phyloP scores from a whole-genome alignment of 2,329 filamentous ascomycete genomes.

The Fusarium nematophilum region DNA sequence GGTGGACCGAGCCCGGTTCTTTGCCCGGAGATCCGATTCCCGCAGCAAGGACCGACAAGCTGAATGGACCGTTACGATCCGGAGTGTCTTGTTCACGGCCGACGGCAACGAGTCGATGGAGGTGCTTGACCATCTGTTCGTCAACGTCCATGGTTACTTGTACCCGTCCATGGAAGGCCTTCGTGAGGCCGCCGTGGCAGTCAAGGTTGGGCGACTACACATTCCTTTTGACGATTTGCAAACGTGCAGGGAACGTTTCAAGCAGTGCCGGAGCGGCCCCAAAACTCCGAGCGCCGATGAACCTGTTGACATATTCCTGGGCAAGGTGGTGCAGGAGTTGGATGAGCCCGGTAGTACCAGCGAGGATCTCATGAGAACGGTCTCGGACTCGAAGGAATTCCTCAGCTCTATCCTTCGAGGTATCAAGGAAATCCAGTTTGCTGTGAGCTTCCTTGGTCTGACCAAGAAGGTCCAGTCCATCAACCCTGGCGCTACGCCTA shows the following conservation, averaged over 20 bases:
- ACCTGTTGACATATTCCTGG: conserved; percentile 72
- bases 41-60: conserved; percentile 75
- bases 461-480: conserved; percentile 81
- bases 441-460: conserved; percentile 88
- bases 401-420: conserved; percentile 89
- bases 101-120: conserved; percentile 88
- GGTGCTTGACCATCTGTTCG: conserved; percentile 84
- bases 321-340: conserved; percentile 79
- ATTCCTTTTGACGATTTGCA: conserved; percentile 89
- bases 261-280: conserved; percentile 55
- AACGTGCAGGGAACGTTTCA: conserved; percentile 68
- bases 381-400: conserved; percentile 94
- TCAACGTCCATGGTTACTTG: conserved; percentile 92
- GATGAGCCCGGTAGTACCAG: conserved; percentile 73
- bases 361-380: conserved; percentile 80
- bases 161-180: conserved; percentile 88
- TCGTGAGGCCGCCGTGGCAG: conserved; percentile 86
- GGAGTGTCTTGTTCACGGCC: conserved; percentile 89
- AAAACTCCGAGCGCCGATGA: conserved; percentile 53
- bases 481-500: conserved; percentile 73
- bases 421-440: conserved; percentile 96
- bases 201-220: conserved; percentile 92
- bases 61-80: conserved; percentile 91
- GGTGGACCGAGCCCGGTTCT: conserved; percentile 89
- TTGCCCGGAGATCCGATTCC: conserved; percentile 76